These are phyloP conservation scores for Dispira simplex DNA, from an alignment of 192 early-diverging fungal genomes.

Conservation along the genomic window DNA sequence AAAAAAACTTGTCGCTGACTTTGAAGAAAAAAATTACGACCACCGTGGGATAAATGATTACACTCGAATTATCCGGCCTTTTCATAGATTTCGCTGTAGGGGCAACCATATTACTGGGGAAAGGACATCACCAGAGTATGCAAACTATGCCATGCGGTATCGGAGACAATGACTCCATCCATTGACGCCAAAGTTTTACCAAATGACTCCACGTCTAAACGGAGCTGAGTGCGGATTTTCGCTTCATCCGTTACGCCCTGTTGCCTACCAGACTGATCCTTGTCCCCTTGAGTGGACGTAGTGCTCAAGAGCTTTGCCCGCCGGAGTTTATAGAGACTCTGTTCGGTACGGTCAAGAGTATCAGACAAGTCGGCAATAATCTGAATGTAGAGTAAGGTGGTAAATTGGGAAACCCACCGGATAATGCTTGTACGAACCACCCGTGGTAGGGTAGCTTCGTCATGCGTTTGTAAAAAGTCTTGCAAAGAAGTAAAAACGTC, in stretches of 20 bases:
- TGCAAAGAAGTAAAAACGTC: not conserved
- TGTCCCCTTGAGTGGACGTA: too few relatives aligned
- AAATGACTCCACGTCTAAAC: not conserved
- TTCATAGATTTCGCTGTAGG: too few relatives aligned
- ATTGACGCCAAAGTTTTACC: not conserved
- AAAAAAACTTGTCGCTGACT: too few relatives aligned
- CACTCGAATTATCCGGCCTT: too few relatives aligned
- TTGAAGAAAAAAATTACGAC: too few relatives aligned
- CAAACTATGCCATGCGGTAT: too few relatives aligned
- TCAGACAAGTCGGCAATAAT: not conserved
- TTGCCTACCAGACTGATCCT: not conserved
- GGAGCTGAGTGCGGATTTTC: slow-evolving; percentile 3
- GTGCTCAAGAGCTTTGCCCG: not conserved
- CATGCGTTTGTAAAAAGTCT: not conserved
- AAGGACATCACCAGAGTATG: too few relatives aligned
- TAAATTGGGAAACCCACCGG: not conserved
- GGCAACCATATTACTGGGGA: too few relatives aligned
- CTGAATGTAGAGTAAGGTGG: not conserved
- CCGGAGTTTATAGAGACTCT: slow-evolving; percentile 1
- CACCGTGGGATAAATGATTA: too few relatives aligned
- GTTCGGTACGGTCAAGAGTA: slow-evolving; percentile 2
- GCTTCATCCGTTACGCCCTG: slow-evolving; percentile 1
- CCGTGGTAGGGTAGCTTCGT: not conserved
- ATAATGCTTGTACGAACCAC: not conserved
- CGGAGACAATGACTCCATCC: too few relatives aligned